Conservation (phyloP, 225 moss, liverwort and hornwort genomes). For the Polytrichum commune region DNA sequence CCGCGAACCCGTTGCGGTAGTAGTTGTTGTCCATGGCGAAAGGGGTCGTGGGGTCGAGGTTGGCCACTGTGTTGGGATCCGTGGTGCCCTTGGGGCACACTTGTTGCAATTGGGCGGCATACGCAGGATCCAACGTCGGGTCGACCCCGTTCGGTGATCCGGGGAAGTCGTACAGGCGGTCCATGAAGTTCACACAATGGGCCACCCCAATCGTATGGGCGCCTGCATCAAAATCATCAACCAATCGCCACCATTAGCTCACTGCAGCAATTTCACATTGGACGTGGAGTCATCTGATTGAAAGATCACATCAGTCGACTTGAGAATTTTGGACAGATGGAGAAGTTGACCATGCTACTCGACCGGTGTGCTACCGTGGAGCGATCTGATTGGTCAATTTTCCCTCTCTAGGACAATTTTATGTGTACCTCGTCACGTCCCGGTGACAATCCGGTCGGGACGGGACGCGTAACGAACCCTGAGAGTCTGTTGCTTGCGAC, state of each 20-base stretch:
- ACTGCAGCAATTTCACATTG: not conserved
- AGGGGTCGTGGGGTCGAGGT: slow-evolving; percentile 37
- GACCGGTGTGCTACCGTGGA: no score
- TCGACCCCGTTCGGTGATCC: slow-evolving; percentile 38
- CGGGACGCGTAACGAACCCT: no score
- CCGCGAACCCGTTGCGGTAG: slow-evolving; percentile 47
- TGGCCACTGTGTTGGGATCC: slow-evolving; percentile 40
- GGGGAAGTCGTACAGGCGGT: slow-evolving; percentile 59
- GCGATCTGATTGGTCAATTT: no score
- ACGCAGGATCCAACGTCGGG: slow-evolving; percentile 43
- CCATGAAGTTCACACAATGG: slow-evolving; percentile 48
- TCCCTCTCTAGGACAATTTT: no score
- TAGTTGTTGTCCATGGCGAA: slow-evolving; percentile 57
- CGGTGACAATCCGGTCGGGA: no score
- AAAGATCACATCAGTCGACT: no score
- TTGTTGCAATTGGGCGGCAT: slow-evolving; percentile 29
- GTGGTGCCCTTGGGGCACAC: slow-evolving; percentile 39
- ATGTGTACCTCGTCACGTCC: no score
- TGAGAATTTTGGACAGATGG: no score
- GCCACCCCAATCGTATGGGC: slow-evolving; percentile 74
- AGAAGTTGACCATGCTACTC: no score
- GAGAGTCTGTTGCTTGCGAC: no score
- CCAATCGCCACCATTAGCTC: not conserved
- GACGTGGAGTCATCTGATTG: no score
- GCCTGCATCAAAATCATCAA: slow-evolving; percentile 38